Conservation (phyloP, 352 stramenopile genomes). For the Phytophthora pistaciae region DNA sequence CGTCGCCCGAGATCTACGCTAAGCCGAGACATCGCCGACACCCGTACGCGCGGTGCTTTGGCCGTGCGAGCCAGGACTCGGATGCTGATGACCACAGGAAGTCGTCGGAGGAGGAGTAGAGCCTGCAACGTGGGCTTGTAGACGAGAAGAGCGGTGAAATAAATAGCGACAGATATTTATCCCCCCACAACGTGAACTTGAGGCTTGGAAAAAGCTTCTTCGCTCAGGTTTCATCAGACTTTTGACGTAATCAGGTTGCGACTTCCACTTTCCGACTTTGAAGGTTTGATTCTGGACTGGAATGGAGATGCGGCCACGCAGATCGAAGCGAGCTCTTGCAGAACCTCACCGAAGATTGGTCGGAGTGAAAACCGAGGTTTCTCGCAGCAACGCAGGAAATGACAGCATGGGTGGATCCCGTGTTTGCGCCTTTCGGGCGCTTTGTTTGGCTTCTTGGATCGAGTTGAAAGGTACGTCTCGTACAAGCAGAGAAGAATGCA, state of each 20-base stretch:
- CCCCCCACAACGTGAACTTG: neutral
- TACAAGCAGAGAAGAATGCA: too few species aligned
- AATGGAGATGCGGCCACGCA: too few species aligned
- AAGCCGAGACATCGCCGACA: conserved; percentile 25
- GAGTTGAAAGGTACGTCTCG: too few species aligned
- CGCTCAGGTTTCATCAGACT: too few species aligned
- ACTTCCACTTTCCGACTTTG: neutral
- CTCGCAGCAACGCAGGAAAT: too few species aligned
- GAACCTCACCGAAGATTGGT: too few species aligned
- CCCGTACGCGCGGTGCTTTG: neutral
- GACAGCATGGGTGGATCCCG: too few species aligned
- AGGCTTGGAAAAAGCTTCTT: neutral
- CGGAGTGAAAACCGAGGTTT: too few species aligned
- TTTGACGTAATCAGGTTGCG: neutral
- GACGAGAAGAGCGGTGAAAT: conserved; percentile 10
- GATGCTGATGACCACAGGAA: neutral
- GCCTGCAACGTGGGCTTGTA: neutral
- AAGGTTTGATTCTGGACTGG: neutral
- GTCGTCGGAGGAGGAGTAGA: neutral
- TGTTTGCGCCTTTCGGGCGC: too few species aligned
- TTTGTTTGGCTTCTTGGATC: too few species aligned
- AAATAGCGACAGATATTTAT: conserved; percentile 38
- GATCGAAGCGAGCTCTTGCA: too few species aligned
- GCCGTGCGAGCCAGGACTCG: neutral
- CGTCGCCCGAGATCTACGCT: conserved; percentile 38